A percentile compares a stretch with the other conserved stretches of the same genome.
phyloP scores from a whole-genome alignment of 2,329 filamentous ascomycete species.

The Xylariaceae sp. region DNA sequence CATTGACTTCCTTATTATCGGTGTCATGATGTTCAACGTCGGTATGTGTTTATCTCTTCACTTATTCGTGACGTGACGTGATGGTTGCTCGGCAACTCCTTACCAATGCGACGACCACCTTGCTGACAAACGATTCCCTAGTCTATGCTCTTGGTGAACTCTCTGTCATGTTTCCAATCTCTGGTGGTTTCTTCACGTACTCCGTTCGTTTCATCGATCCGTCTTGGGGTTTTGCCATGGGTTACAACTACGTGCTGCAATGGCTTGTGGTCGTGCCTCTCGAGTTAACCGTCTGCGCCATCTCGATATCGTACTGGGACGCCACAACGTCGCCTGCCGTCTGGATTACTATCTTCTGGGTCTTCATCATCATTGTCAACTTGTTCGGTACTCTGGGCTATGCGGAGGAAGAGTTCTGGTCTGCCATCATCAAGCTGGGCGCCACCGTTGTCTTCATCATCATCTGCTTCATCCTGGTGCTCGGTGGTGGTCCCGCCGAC shows the following conservation, averaged over 20 bases:
- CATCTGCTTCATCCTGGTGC: constrained; percentile 52
- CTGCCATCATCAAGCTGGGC: constrained; percentile 51
- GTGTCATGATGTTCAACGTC: constrained; percentile 57
- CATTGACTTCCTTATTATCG: constrained; percentile 50
- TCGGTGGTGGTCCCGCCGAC: constrained; percentile 53
- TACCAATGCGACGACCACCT: background rate
- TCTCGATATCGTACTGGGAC: constrained; percentile 48
- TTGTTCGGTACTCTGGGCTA: constrained; percentile 53
- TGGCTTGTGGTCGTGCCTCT: constrained; percentile 45
- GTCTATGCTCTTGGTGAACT: constrained; percentile 55
- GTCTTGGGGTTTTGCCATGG: constrained; percentile 41
- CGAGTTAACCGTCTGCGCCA: constrained; percentile 44
- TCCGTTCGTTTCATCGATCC: constrained; percentile 47
- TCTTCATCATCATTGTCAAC: constrained; percentile 48
- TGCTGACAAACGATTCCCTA: constrained; percentile 10
- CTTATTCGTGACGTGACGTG: background rate
- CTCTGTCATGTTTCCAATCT: constrained; percentile 46
- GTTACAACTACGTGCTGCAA: constrained; percentile 44
- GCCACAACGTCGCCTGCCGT: constrained; percentile 41
- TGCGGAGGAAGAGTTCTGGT: constrained; percentile 56
- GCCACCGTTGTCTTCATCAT: constrained; percentile 61
- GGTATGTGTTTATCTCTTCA: constrained; percentile 24
- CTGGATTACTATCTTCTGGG: constrained; percentile 53
- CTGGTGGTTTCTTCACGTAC: constrained; percentile 49
- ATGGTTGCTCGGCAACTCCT: background rate